Conservation (phyloP, 805 yeast species). For the Candida xiaguanensis region DNA sequence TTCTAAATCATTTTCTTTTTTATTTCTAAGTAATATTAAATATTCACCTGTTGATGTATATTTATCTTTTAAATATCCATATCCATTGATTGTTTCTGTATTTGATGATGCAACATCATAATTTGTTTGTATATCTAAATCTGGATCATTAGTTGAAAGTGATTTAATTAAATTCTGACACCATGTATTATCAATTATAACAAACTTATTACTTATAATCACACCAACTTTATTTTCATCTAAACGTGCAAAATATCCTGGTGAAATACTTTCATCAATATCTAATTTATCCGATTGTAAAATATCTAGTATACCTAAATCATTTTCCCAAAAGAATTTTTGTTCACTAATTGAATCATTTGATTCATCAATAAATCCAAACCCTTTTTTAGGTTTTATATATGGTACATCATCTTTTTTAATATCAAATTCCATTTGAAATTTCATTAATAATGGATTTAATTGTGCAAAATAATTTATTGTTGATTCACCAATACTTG, state of each 20-base stretch:
- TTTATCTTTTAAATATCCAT: constrained; percentile 21
- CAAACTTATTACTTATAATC: constrained; percentile 8
- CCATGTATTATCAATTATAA: constrained; percentile 18
- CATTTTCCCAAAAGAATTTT: constrained; percentile 13
- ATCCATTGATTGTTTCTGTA: constrained; percentile 8
- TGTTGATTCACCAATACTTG: constrained; percentile 7
- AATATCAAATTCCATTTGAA: constrained; percentile 2
- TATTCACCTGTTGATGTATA: constrained; percentile 27
- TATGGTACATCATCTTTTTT: constrained; percentile 7
- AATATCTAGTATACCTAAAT: constrained; percentile 10
- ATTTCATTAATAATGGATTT: constrained; percentile 25
- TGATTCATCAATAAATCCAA: constrained; percentile 24
- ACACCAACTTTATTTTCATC: constrained; percentile 9
- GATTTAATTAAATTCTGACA: constrained; percentile 8
- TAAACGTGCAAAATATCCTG: constrained; percentile 2
- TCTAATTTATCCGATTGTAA: constrained; percentile 17
- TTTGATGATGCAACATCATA: constrained; percentile 9
- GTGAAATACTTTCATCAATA: constrained; percentile 1
- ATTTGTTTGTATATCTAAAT: not conserved
- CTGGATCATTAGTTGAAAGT: constrained; percentile 2
- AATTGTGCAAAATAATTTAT: constrained; percentile 21
- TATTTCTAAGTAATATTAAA: constrained; percentile 15
- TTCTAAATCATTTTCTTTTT: constrained; percentile 11
- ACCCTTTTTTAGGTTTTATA: constrained; percentile 22
- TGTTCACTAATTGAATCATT: constrained; percentile 7